phyloP scores from a whole-genome alignment of 306 rosid genomes.

The Vachellia collinsii region DNA sequence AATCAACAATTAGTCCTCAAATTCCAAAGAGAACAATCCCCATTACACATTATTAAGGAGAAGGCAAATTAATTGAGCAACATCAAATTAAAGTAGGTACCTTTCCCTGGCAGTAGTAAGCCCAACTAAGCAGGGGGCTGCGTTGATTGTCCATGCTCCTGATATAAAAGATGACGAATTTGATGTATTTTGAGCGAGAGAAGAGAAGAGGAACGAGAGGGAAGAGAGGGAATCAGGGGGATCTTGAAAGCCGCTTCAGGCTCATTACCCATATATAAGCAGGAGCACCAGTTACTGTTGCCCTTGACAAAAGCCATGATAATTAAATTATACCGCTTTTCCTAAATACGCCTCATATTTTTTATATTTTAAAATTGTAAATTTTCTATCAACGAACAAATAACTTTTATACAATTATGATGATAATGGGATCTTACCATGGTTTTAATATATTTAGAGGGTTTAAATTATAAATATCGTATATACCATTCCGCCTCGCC shows the following conservation, averaged over 20 bases:
- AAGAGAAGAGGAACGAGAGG: background rate
- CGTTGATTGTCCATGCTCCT: constrained; percentile 71
- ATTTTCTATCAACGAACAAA: background rate
- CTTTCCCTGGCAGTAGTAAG: constrained; percentile 74
- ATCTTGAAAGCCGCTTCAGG: constrained; percentile 42
- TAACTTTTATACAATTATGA: background rate
- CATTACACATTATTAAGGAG: constrained; percentile 31
- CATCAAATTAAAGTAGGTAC: constrained; percentile 38
- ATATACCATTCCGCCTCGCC: too few relatives aligned
- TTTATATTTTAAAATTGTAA: background rate
- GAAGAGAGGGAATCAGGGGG: constrained; percentile 42
- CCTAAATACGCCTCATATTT: background rate
- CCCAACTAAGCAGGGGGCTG: constrained; percentile 62
- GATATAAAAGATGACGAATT: constrained; percentile 17
- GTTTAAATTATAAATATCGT: background rate
- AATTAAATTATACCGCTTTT: background rate
- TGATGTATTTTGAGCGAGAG: constrained; percentile 22
- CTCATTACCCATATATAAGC: constrained; percentile 44
- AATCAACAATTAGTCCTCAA: constrained; percentile 33
- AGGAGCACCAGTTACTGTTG: constrained; percentile 47
- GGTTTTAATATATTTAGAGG: background rate
- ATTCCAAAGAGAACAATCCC: constrained; percentile 27
- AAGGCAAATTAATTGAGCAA: background rate
- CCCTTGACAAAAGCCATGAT: constrained; percentile 41
- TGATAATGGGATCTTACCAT: background rate